Percentiles rank a stretch among this genome's conserved stretches.
Conservation (phyloP, 192 early-diverging fungal genomes). For the Coemansia sp. region DNA sequence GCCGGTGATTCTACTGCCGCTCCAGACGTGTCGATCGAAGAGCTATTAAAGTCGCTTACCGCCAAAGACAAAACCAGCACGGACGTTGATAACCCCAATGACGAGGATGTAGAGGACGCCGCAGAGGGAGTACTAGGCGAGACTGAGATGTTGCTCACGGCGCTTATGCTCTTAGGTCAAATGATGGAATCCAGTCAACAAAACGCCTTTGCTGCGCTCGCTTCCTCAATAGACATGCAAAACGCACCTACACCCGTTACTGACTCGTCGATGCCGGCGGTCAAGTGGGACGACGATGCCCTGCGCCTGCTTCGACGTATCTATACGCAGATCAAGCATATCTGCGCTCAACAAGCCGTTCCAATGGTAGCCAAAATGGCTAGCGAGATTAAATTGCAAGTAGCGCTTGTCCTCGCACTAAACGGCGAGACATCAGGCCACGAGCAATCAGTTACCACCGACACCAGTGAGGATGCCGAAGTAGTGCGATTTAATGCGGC, state of each 20-base stretch:
- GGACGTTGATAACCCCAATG: conserved; percentile 13
- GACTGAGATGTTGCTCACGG: conserved; percentile 61
- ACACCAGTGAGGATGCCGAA: conserved; percentile 28
- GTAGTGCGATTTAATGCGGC: conserved; percentile 71
- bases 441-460: not conserved
- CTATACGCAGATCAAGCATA: conserved; percentile 16
- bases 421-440: conserved; percentile 20
- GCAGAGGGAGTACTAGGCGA: conserved; percentile 56
- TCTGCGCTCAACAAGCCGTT: not conserved
- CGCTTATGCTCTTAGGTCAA: conserved; percentile 65
- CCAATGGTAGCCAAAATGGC: conserved; percentile 6
- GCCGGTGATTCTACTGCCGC: not conserved
- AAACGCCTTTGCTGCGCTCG: conserved; percentile 13
- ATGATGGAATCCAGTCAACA: conserved; percentile 62
- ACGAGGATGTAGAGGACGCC: conserved; percentile 19
- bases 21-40: conserved; percentile 15
- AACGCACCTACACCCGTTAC: not conserved
- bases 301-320: conserved; percentile 37
- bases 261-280: conserved; percentile 13
- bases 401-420: conserved; percentile 43
- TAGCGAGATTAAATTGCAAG: conserved; percentile 21
- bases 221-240: conserved; percentile 1
- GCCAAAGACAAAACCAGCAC: not conserved
- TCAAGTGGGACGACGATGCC: conserved; percentile 17
- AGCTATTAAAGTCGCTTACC: conserved; percentile 21